These are phyloP conservation scores for Daldinia childiae DNA, from an alignment of 495 filamentous ascomycete species.

Conservation along the genomic window DNA sequence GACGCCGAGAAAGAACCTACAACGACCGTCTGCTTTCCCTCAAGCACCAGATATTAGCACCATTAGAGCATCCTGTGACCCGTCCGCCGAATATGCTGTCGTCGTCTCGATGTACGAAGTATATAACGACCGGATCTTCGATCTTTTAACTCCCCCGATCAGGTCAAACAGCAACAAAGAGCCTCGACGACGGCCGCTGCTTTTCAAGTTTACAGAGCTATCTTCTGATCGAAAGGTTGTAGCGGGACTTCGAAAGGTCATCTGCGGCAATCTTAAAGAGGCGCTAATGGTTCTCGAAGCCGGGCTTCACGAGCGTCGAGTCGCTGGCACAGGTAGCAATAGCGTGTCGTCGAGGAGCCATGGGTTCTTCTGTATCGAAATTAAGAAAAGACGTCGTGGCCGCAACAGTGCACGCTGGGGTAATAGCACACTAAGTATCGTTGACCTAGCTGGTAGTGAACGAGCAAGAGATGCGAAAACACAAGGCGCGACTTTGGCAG, in stretches of 20 bases:
- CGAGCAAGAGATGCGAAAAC: slow-evolving; percentile 93
- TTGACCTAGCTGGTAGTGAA: slow-evolving; percentile 94
- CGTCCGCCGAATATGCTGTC: slow-evolving; percentile 83
- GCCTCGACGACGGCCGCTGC: slow-evolving; percentile 72
- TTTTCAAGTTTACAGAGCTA: slow-evolving; percentile 88
- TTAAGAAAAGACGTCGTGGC: slow-evolving; percentile 78
- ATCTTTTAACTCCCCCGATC: slow-evolving; percentile 74
- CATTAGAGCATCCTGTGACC: slow-evolving; percentile 71
- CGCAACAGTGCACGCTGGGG: slow-evolving; percentile 71
- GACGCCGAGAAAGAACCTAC: slow-evolving; percentile 66
- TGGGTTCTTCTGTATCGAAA: slow-evolving; percentile 95
- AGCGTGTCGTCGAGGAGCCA: slow-evolving; percentile 89
- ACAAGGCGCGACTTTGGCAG: slow-evolving; percentile 86
- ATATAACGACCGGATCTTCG: slow-evolving; percentile 98
- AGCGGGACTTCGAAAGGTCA: slow-evolving; percentile 87
- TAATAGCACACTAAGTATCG: slow-evolving; percentile 85
- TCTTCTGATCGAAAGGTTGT: slow-evolving; percentile 91
- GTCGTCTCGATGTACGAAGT: slow-evolving; percentile 98
- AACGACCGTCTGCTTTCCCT: slow-evolving; percentile 71
- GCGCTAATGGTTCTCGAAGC: slow-evolving; percentile 92
- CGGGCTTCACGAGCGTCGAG: slow-evolving; percentile 84
- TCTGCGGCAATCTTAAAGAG: slow-evolving; percentile 85
- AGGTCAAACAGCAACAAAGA: slow-evolving; percentile 68
- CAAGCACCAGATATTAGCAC: slow-evolving; percentile 78
- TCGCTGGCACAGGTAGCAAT: slow-evolving; percentile 90